Base-by-base conservation (phyloP, 202 grass and related monocot genomes). In the Brachypodium distachyon region DNA sequence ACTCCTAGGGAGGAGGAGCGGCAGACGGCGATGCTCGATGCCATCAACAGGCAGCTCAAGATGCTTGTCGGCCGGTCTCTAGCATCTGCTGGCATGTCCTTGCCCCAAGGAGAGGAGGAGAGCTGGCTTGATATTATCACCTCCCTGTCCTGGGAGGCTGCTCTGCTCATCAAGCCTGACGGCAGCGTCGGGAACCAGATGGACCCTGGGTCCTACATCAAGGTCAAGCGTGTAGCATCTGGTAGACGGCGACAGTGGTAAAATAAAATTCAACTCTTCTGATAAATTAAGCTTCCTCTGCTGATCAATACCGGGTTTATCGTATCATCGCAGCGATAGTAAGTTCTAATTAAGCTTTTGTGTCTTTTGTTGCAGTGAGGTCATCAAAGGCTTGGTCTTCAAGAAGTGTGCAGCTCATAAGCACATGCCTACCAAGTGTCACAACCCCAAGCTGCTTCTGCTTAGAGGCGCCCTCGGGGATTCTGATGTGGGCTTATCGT, bases 81-180 rank as follows among this genome's bases (percentile, higher is more conserved):
- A 11, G 52, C 84, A n/a, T 87, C 93, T 3, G 87, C 85, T 0
- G 87, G 83, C 56, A 79, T 93, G 13, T 28, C 50, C 49, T 71
- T 81, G 19, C 77, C 83, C 1, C 5, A 3, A 6, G 83, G 60
- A 38, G 90, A 87, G 33, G 87, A 43, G 0, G 73, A 86, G 28
- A 48, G 72, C 54, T 97, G 93, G 93, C 79, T 90, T 12, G 90
- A 91, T 3, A 80, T 93, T 12, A 80, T 93, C 52, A 84, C 77
- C 46, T 84, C 86, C 58, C 77, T 97, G n/a, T 97, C 93, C 46
- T 93, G 90, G 93, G 77, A 93, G 74, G 93, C 90, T 17, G 93
- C 90, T 12, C 48, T 88, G 64, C 52, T 91, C n/a, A 79, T 97
- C 66, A 90, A 84, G 78, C 87, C 93, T 13, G 85, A 97, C 32